Evolutionary conservation across 331 rosid genomes (phyloP).

Genomic region (Prunus yedoensis): DNA sequence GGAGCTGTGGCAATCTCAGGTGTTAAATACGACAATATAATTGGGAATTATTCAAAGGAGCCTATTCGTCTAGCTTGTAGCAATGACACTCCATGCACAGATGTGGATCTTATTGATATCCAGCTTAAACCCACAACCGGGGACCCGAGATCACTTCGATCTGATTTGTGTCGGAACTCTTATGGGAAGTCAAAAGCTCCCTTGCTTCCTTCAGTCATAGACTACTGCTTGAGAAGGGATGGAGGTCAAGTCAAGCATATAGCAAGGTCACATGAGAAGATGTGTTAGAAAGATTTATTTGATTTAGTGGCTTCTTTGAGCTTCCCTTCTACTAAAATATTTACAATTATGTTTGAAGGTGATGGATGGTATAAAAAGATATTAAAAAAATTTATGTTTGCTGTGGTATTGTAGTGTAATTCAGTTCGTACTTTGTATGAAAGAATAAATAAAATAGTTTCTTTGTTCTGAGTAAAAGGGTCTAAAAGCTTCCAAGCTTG

Average conservation of each 20-base stretch:
- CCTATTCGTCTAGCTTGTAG: slow-evolving; percentile 85
- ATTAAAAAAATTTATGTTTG: background rate
- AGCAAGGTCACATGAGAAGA: slow-evolving; percentile 52
- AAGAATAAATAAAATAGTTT: too few species aligned
- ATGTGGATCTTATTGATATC: slow-evolving; percentile 60
- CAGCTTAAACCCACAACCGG: slow-evolving; percentile 57
- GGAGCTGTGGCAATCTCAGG: slow-evolving; percentile 60
- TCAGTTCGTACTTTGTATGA: background rate
- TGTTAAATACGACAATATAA: slow-evolving; percentile 53
- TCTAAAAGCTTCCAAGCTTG: too few species aligned
- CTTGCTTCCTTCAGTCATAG: slow-evolving; percentile 64
- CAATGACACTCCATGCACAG: slow-evolving; percentile 70
- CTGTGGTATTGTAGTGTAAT: background rate
- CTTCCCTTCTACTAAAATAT: slow-evolving; percentile 28
- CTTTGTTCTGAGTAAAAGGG: too few species aligned
- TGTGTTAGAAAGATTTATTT: slow-evolving; percentile 35
- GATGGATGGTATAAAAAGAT: background rate
- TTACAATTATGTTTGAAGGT: background rate
- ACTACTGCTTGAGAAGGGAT: slow-evolving; percentile 70
- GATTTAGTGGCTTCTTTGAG: background rate
- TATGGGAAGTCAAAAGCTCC: slow-evolving; percentile 77
- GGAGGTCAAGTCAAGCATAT: slow-evolving; percentile 46
- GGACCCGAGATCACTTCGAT: slow-evolving; percentile 30
- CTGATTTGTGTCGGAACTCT: slow-evolving; percentile 63
- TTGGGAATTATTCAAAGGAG: slow-evolving; percentile 58